Percentiles rank a stretch among this genome's conserved stretches.
Conservation (phyloP, 2,329 filamentous ascomycete genomes). For the Arachnomyces sp. region DNA sequence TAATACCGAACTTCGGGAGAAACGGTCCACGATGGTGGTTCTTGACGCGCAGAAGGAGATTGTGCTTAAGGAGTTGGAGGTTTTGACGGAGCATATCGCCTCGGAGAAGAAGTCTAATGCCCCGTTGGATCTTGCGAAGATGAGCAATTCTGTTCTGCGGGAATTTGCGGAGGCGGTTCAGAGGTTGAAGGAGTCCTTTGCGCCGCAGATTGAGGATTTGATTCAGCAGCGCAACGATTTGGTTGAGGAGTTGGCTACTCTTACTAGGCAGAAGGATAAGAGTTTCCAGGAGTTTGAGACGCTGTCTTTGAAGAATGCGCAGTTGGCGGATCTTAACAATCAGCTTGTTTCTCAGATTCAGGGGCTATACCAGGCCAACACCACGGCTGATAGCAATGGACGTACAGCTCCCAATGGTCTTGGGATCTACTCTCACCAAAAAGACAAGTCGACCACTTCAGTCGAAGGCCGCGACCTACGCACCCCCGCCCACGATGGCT, state of each 20-base stretch:
- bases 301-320: constrained; percentile 85
- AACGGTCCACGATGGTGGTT: constrained; percentile 89
- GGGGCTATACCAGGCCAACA: constrained; percentile 70
- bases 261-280: constrained; percentile 80
- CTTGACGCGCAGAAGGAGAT: constrained; percentile 92
- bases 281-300: constrained; percentile 94
- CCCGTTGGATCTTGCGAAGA: constrained; percentile 66
- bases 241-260: constrained; percentile 72
- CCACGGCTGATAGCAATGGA: constrained; percentile 25
- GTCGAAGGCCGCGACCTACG: constrained; percentile 37
- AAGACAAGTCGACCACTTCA: constrained; percentile 42
- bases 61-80: constrained; percentile 83
- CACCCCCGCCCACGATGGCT: constrained; percentile 41
- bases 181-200: constrained; percentile 71
- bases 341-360: constrained; percentile 92
- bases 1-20: constrained; percentile 82
- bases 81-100: constrained; percentile 80
- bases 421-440: constrained; percentile 53
- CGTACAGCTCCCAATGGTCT: constrained; percentile 42
- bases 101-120: constrained; percentile 74
- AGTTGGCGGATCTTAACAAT: constrained; percentile 91
- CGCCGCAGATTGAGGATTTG: constrained; percentile 70
- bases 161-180: constrained; percentile 56
- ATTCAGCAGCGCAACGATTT: constrained; percentile 80
- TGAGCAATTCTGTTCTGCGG: constrained; percentile 54